Conservation (phyloP, 2,329 filamentous ascomycete species). For the Sarocladium strictum region DNA sequence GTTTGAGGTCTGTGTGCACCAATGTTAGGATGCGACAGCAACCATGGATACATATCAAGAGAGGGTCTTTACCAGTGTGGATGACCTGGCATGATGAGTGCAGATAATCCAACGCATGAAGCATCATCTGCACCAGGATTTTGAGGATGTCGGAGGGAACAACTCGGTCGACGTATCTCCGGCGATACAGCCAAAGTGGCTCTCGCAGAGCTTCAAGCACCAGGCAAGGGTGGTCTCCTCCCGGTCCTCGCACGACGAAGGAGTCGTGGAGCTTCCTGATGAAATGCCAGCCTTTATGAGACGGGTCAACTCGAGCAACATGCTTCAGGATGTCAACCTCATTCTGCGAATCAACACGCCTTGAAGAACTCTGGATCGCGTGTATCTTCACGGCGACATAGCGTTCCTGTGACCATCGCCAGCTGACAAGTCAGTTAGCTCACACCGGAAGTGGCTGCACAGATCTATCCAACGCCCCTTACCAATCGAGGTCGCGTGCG, state of each 20-base stretch:
- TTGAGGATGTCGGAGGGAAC: constrained; percentile 17
- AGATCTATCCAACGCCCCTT: too few relatives aligned
- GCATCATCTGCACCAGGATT: constrained; percentile 16
- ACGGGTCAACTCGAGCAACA: constrained; percentile 11
- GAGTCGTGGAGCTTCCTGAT: constrained; percentile 14
- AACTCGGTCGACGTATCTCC: constrained; percentile 14
- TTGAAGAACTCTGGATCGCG: neutral
- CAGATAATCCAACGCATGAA: constrained; percentile 18
- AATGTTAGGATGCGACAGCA: neutral
- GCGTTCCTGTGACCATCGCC: constrained; percentile 17
- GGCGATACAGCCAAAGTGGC: constrained; percentile 19
- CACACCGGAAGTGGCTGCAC: too few relatives aligned
- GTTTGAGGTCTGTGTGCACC: constrained; percentile 15
- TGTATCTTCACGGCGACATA: constrained; percentile 20
- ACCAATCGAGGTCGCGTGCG: constrained; percentile 16
- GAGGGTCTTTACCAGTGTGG: constrained; percentile 19
- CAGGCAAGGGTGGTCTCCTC: constrained; percentile 15
- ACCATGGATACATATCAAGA: too few relatives aligned
- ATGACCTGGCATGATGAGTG: constrained; percentile 18
- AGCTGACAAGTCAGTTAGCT: constrained; percentile 11
- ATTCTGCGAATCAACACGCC: constrained; percentile 9
- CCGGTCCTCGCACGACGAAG: constrained; percentile 9
- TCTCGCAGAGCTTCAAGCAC: constrained; percentile 18
- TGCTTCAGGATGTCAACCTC: constrained; percentile 15
- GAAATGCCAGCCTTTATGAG: constrained; percentile 17